A percentile compares a stretch with the other conserved stretches of the same genome.
These are phyloP conservation scores for Aspergillus ochraceoroseus DNA, from an alignment of 2,329 filamentous ascomycete genomes.

Conservation along the genomic window DNA sequence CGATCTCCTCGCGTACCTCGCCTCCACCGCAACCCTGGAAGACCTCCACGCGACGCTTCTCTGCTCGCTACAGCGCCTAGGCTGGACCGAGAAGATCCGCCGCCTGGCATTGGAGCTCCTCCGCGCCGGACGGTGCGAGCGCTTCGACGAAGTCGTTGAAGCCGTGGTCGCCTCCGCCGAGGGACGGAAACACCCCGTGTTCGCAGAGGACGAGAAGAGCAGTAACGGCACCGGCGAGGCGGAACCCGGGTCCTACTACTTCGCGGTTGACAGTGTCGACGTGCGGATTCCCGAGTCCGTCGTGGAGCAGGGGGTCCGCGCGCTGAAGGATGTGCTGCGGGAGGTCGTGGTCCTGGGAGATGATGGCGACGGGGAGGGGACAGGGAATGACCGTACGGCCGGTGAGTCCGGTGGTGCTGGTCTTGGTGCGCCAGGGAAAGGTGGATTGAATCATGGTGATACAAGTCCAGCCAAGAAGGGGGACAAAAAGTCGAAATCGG, in stretches of 20 bases:
- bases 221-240: slow-evolving; percentile 23
- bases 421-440: slow-evolving; percentile 6
- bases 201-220: slow-evolving; percentile 20
- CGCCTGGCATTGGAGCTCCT: slow-evolving; percentile 53
- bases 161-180: slow-evolving; percentile 49
- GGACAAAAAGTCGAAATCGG: slow-evolving; percentile 24
- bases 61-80: slow-evolving; percentile 53
- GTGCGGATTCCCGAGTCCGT: slow-evolving; percentile 49
- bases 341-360: slow-evolving; percentile 47
- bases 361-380: slow-evolving; percentile 26
- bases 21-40: slow-evolving; percentile 48
- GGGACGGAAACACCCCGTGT: slow-evolving; percentile 29
- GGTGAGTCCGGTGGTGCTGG: slow-evolving; percentile 11
- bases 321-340: slow-evolving; percentile 50
- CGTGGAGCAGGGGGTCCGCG: slow-evolving; percentile 49
- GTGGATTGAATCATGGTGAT: slow-evolving; percentile 21
- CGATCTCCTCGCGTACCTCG: slow-evolving; percentile 44
- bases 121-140: slow-evolving; percentile 54
- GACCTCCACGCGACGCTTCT: slow-evolving; percentile 53
- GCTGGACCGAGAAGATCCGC: slow-evolving; percentile 56
- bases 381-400: slow-evolving; percentile 3
- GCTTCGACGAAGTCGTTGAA: slow-evolving; percentile 53
- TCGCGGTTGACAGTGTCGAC: slow-evolving; percentile 36
- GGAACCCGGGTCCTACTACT: slow-evolving; percentile 25
- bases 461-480: slow-evolving; percentile 25